phyloP scores from a whole-genome alignment of 148 eudicot genomes.

The Mesembryanthemum crystallinum region DNA sequence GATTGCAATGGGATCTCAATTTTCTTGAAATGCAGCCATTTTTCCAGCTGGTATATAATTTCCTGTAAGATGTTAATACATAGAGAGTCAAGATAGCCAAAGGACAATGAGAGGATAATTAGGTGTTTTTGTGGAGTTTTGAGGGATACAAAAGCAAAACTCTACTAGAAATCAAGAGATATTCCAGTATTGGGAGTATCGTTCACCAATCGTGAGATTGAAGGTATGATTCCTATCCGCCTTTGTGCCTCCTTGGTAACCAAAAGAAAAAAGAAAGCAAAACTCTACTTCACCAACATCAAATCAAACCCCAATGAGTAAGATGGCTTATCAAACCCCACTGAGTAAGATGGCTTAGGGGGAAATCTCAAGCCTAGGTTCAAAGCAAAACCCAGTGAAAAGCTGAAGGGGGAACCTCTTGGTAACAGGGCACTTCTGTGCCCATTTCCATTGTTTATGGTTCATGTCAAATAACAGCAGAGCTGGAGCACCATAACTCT shows the following conservation, averaged over 20 bases:
- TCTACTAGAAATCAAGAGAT: too few relatives aligned
- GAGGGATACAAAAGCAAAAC: neutral
- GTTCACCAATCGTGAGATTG: too few relatives aligned
- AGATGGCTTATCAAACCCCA: constrained; percentile 6
- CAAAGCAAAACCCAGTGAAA: constrained; percentile 92
- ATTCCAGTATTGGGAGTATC: too few relatives aligned
- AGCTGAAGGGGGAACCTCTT: constrained; percentile 96
- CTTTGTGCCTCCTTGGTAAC: too few relatives aligned
- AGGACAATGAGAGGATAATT: neutral
- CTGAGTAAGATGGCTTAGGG: constrained; percentile 35
- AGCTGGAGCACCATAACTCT: constrained; percentile 86
- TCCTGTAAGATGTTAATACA: constrained; percentile 25
- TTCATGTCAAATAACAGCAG: constrained; percentile 76
- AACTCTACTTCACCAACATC: neutral
- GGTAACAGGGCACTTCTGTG: constrained; percentile 81
- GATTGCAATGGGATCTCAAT: neutral
- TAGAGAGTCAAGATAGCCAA: constrained; percentile 6
- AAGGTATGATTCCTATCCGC: too few relatives aligned
- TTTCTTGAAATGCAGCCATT: constrained; percentile 16
- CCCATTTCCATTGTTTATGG: constrained; percentile 77
- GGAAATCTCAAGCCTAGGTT: constrained; percentile 76
- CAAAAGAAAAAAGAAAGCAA: neutral
- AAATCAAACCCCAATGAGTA: neutral
- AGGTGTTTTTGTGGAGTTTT: neutral
- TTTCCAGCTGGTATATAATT: constrained; percentile 31